Evolutionary conservation across 179 eudicot species (phyloP).

Genomic region (Camellia oleifera): DNA sequence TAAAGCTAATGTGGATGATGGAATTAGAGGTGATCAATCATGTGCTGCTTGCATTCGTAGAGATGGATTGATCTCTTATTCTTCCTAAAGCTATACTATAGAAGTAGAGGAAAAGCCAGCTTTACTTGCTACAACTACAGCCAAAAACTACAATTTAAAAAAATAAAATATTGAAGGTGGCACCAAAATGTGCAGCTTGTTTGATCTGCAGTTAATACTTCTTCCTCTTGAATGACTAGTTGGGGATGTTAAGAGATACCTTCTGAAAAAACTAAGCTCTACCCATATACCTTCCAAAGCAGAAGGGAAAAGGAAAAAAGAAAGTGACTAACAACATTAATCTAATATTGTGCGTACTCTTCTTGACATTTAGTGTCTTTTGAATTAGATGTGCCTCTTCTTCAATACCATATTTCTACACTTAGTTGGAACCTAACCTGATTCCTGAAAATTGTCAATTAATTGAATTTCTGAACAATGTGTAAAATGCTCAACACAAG

Average conservation of each 20-base stretch:
- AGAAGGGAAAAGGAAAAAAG: too few species aligned
- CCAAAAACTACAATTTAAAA: background rate
- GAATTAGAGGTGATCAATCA: too few species aligned
- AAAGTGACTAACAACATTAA: background rate
- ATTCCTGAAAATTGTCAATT: background rate
- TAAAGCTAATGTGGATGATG: too few species aligned
- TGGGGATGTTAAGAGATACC: background rate
- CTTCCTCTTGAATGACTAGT: background rate
- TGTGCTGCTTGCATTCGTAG: too few species aligned
- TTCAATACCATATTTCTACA: background rate
- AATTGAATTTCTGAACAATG: background rate
- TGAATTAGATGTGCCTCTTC: background rate
- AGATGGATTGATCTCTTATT: too few species aligned
- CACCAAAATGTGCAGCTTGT: background rate
- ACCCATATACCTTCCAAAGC: too few species aligned
- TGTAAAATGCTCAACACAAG: background rate
- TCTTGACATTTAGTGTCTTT: background rate
- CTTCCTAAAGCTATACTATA: too few species aligned
- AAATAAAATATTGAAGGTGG: background rate
- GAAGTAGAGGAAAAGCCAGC: too few species aligned
- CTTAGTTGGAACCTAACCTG: background rate
- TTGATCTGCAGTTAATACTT: background rate
- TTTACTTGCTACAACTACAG: background rate
- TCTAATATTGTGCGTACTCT: background rate
- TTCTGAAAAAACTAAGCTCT: background rate